Evolutionary conservation across 768 basidiomycete genomes (phyloP).

Genomic region (Gelatoporia subvermispora): DNA sequence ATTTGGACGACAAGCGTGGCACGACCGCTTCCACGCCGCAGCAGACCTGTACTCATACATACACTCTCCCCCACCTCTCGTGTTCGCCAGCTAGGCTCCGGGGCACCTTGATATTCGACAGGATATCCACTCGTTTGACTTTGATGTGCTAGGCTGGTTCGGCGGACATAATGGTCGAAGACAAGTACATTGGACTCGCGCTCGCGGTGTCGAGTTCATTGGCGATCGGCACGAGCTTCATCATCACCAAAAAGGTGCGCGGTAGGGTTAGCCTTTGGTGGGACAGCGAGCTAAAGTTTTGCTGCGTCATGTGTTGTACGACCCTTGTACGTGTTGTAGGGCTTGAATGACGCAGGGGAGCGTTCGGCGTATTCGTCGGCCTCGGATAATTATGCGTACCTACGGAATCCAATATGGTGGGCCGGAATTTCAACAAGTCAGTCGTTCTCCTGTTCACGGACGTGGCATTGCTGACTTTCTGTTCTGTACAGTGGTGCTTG

Average conservation of each 20-base stretch:
- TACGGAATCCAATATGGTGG: conserved; percentile 96
- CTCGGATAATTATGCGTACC: conserved; percentile 81
- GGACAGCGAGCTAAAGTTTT: background rate
- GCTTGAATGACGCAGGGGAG: conserved; percentile 80
- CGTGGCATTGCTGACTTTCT: conserved; percentile 1
- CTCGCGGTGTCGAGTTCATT: conserved; percentile 82
- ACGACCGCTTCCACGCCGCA: too few species aligned
- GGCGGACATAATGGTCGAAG: conserved; percentile 69
- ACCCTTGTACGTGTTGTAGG: conserved; percentile 49
- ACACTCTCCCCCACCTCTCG: too few species aligned
- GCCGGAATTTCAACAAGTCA: conserved; percentile 86
- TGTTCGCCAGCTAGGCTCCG: too few species aligned
- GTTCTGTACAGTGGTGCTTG: conserved; percentile 69
- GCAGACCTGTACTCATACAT: too few species aligned
- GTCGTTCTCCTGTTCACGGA: conserved; percentile 27
- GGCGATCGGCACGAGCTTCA: conserved; percentile 93
- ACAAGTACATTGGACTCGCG: conserved; percentile 91
- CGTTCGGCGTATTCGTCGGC: conserved; percentile 49
- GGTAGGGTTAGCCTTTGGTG: background rate
- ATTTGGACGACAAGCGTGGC: background rate
- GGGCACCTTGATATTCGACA: too few species aligned
- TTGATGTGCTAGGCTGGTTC: background rate
- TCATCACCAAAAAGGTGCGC: conserved; percentile 96
- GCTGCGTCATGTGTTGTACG: conserved; percentile 5
- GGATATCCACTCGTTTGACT: too few species aligned